A percentile compares a stretch with the other conserved stretches of the same genome.
Conservation (phyloP, 305 asterid genomes). For the Lippia alba region DNA sequence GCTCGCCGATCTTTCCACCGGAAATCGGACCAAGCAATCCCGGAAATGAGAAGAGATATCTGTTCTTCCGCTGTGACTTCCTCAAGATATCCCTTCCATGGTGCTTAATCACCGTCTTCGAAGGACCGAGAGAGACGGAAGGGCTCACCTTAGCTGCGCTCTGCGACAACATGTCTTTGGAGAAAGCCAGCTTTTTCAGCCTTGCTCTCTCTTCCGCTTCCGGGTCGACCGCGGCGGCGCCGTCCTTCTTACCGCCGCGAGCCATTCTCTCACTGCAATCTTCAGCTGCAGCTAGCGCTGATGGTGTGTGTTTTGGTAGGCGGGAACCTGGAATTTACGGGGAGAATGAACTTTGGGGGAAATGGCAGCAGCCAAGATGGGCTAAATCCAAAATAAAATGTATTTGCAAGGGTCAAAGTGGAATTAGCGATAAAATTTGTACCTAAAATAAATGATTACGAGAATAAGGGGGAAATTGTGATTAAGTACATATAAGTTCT, state of each 20-base stretch:
- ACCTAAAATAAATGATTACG: too few relatives aligned
- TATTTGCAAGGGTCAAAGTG: too few relatives aligned
- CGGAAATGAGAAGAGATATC: slow-evolving; percentile 73
- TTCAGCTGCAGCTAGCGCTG: slow-evolving; percentile 6
- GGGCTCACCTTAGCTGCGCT: slow-evolving; percentile 44
- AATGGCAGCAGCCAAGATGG: not conserved
- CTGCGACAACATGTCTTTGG: slow-evolving; percentile 54
- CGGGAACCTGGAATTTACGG: slow-evolving; percentile 21
- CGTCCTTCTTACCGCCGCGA: slow-evolving; percentile 56
- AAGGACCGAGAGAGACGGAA: slow-evolving; percentile 56
- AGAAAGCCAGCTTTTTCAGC: slow-evolving; percentile 58
- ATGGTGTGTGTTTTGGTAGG: slow-evolving; percentile 14
- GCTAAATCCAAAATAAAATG: not conserved
- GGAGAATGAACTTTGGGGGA: not conserved
- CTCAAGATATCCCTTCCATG: slow-evolving; percentile 74
- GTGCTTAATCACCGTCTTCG: slow-evolving; percentile 74
- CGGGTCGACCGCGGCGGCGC: slow-evolving; percentile 50
- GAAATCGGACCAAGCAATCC: slow-evolving; percentile 75
- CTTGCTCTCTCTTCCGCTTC: slow-evolving; percentile 64
- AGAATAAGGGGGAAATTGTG: too few relatives aligned
- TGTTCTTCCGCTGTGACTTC: slow-evolving; percentile 80
- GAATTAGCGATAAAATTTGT: too few relatives aligned
- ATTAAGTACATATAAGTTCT: too few relatives aligned
- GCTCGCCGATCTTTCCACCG: slow-evolving; percentile 87
- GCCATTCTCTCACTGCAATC: slow-evolving; percentile 45